phyloP scores from a whole-genome alignment of 345 rosid genomes.

The Eucalyptus polybractea region DNA sequence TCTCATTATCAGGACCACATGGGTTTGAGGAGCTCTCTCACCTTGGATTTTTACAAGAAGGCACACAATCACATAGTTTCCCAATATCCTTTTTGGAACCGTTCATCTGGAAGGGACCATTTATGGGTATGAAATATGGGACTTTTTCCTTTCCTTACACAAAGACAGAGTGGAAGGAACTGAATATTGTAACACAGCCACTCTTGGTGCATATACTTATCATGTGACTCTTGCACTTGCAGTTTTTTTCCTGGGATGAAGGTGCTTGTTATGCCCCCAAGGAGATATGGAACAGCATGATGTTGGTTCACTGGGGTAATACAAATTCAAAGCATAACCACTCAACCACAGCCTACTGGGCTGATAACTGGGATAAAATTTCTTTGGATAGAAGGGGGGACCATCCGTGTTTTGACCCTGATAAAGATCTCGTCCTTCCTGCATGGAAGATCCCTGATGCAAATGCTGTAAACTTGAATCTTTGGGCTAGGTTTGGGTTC shows the following conservation, averaged over 20 bases:
- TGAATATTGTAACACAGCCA: neutral
- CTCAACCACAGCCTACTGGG: conserved; percentile 91
- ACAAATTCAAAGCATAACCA: conserved; percentile 86
- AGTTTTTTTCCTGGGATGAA: conserved; percentile 99
- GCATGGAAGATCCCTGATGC: conserved; percentile 94
- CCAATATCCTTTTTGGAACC: conserved; percentile 80
- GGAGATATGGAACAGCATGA: conserved; percentile 99
- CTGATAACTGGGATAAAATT: conserved; percentile 76
- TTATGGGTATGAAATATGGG: conserved; percentile 55
- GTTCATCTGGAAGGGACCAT: conserved; percentile 83
- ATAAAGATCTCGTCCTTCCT: conserved; percentile 92
- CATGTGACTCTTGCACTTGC: conserved; percentile 12
- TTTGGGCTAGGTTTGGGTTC: conserved; percentile 51
- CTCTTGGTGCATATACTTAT: neutral
- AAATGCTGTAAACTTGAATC: conserved; percentile 30
- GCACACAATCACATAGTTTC: conserved; percentile 61
- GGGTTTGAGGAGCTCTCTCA: conserved; percentile 84
- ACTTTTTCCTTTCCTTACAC: neutral
- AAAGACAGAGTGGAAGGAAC: neutral
- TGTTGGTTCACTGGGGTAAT: conserved; percentile 99
- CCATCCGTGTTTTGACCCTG: conserved; percentile 96
- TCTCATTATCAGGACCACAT: conserved; percentile 43
- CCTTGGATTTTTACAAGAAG: conserved; percentile 71
- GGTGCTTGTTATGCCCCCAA: conserved; percentile 99
- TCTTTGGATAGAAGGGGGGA: conserved; percentile 66